Evolutionary conservation across 2,329 filamentous ascomycete species (phyloP), one percentile per base, ranked within the genome.

Genomic region (Fusarium graminum): DNA sequence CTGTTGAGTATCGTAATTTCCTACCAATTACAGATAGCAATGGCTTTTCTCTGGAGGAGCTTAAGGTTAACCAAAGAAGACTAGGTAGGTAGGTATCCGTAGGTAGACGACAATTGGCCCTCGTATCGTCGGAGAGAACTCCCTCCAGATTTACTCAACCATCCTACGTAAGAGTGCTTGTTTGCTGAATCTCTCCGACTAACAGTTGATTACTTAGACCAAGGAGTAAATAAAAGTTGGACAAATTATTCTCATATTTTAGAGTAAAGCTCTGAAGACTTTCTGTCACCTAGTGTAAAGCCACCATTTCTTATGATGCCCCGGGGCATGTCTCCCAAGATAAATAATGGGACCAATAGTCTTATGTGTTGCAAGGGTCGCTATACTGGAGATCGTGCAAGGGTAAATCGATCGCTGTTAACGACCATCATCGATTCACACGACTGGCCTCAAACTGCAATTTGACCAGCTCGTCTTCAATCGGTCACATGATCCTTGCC

Each of bases 351-450:
- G 49, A 17, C 59, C 26, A 39, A 45, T 34, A 28, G 41, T 25
- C 40, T 34, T 38, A 19, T 44, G 40, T 30, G 46, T 41, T 34
- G 38, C 50, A 52, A 28, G 32, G 28, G 17, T 44, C 40, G 28
- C 38, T 17, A 45, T 51, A 29, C 22, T 44, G 19, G 55, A 42
- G 45, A 65, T 65, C 41, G 41, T 45, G 34, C 45, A 47, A 38
- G 55, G 40, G 25, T 52, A 54, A 19, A 59, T 59, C 50, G 40
- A 67, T 67, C 63, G 39, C 53, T 52, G 12, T 59, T 42, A 43
- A 52, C 17, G 45, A 10, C 41, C 45, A 22, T 50, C 26, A 22
- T 55, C 29, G 42, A 65, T 50, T 36, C 14, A 17, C 32, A 43
- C 30, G n/a, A 40, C 29, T 13, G 43, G 36, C 26, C 13, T 57